Conservation (phyloP, 805 yeast species). For the Hermanozyma aechmeae region DNA sequence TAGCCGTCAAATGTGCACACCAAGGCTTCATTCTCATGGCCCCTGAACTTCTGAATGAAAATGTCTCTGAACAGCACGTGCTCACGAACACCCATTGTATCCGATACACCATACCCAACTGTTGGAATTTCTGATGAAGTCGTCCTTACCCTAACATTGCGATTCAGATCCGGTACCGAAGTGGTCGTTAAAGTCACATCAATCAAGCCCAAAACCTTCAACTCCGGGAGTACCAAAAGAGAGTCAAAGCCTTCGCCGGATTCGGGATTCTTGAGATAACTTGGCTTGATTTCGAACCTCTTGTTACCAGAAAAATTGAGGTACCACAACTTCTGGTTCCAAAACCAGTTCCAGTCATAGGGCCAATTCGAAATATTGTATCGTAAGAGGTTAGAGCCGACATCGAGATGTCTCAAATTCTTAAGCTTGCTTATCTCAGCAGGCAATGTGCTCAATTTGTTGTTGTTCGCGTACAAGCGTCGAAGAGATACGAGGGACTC, state of each 20-base stretch:
- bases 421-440: slow-evolving; percentile 71
- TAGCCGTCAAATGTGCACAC: slow-evolving; percentile 78
- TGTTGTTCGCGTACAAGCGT: slow-evolving; percentile 67
- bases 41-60: slow-evolving; percentile 80
- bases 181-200: slow-evolving; percentile 91
- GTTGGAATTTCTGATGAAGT: slow-evolving; percentile 72
- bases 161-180: slow-evolving; percentile 79
- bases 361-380: slow-evolving; percentile 92
- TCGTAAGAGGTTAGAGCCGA: slow-evolving; percentile 81
- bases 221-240: slow-evolving; percentile 48
- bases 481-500: slow-evolving; percentile 49
- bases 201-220: slow-evolving; percentile 77
- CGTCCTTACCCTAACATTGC: slow-evolving; percentile 79
- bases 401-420: slow-evolving; percentile 67
- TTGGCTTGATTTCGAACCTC: slow-evolving; percentile 77
- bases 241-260: slow-evolving; percentile 61
- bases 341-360: slow-evolving; percentile 97
- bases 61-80: slow-evolving; percentile 71
- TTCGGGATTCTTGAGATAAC: slow-evolving; percentile 45
- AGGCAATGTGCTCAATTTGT: slow-evolving; percentile 78
- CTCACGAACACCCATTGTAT: slow-evolving; percentile 61
- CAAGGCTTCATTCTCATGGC: slow-evolving; percentile 71
- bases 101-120: slow-evolving; percentile 87
- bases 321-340: slow-evolving; percentile 64
- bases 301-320: slow-evolving; percentile 90